phyloP scores from a whole-genome alignment of 2,329 filamentous ascomycete species.

The Penicillium sp. region DNA sequence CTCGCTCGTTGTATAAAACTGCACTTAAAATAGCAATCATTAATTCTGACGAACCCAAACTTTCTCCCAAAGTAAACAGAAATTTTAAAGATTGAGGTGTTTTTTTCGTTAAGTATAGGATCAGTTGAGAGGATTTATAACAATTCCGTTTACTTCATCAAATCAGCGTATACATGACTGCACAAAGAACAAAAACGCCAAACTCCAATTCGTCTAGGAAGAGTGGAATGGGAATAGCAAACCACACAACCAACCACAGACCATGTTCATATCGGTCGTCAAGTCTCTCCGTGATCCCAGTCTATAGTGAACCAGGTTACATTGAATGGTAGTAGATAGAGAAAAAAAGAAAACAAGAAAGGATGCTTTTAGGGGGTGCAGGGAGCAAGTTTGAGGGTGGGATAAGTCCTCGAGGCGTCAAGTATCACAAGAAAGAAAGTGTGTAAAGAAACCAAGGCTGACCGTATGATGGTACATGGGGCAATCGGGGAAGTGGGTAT shows the following conservation, averaged over 20 bases:
- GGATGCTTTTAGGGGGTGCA: constrained; percentile 4
- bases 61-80: background rate
- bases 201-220: constrained; percentile 12
- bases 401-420: background rate
- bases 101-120: no score
- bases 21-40: constrained; percentile 17
- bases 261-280: constrained; percentile 27
- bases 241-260: constrained; percentile 11
- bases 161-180: constrained; percentile 18
- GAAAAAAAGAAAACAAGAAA: background rate
- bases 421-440: background rate
- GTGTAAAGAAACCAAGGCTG: constrained; percentile 3
- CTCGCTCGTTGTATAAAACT: constrained; percentile 22
- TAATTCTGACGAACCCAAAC: background rate
- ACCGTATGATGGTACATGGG: constrained; percentile 22
- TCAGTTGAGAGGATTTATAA: background rate
- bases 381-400: background rate
- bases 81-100: no score
- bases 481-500: constrained; percentile 24
- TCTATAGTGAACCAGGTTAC: background rate
- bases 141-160: constrained; percentile 12
- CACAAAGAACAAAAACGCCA: constrained; percentile 13
- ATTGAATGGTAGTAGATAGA: background rate
- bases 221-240: constrained; percentile 1
- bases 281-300: background rate